phyloP scores from a whole-genome alignment of 345 rosid species.

The Gynandropsis gynandra region DNA sequence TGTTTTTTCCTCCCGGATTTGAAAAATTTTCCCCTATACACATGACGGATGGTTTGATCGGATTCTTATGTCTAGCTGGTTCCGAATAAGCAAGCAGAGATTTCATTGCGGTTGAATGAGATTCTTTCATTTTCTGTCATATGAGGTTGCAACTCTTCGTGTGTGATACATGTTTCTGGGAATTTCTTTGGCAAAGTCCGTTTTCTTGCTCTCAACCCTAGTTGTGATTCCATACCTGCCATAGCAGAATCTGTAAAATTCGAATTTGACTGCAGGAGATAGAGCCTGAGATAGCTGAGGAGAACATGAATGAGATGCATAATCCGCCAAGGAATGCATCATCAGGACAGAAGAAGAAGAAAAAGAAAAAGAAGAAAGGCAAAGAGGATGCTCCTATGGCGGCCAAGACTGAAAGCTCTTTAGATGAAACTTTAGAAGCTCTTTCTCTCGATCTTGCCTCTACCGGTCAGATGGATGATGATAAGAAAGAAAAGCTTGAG shows the following conservation, averaged over 20 bases:
- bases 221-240: background rate
- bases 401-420: constrained; percentile 24
- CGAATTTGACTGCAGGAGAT: constrained; percentile 32
- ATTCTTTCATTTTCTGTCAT: background rate
- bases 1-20: background rate
- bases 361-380: constrained; percentile 73
- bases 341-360: constrained; percentile 55
- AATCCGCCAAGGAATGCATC: constrained; percentile 17
- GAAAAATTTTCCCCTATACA: background rate
- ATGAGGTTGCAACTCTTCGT: background rate
- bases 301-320: constrained; percentile 25
- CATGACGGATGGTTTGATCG: constrained; percentile 20
- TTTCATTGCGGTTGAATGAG: background rate
- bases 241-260: constrained; percentile 14
- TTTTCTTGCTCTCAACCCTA: background rate
- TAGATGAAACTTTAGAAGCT: constrained; percentile 43
- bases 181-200: background rate
- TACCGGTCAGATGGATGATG: constrained; percentile 21
- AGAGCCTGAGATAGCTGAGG: constrained; percentile 32
- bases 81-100: background rate
- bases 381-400: constrained; percentile 37
- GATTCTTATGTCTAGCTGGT: background rate
- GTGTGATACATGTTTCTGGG: background rate
- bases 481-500: constrained; percentile 25
- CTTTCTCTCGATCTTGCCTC: constrained; percentile 36